Base-by-base conservation (phyloP, 768 basidiomycete genomes). In the Crassisporium funariophilum region DNA sequence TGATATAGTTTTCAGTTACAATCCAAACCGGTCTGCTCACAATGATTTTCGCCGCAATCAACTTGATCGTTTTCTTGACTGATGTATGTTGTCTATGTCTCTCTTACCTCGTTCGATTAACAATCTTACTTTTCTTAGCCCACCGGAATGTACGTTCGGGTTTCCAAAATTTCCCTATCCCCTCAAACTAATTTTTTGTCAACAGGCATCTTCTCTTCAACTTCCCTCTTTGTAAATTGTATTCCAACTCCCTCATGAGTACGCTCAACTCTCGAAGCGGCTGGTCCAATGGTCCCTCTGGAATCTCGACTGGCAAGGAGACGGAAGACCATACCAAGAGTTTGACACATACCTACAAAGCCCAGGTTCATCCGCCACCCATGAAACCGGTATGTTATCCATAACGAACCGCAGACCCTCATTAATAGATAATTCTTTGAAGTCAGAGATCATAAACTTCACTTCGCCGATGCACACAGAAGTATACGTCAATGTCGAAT, bases 11-110 rank as follows among this genome's bases (percentile, higher is more conserved):
- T 17, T 6, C 36, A 70, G 69, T 68, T 27, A 68, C 67, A 4
- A 57, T 70, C 12, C 66, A 69, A 49, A 70, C 68, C 4, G 70
- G 70, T 25, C 45, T 68, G n/a, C 42, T 68, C 25, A 70, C 69
- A 2, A 49, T 67, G 8, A 21, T 68, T 29, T 58, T 63, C 33
- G 68, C 68, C 3, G 55, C 58, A 5, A 29, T 62, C 8, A 66
- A 70, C 43, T 46, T 71, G 9, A 50, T 67, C 8, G 50, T 61
- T 13, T 71, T 58, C 44, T 58, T 69, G 22, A 29, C 45, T 3
- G 53, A 56, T 29, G 60, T 62, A 25, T 49, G 62, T 43, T 3
- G 7, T 22, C 12, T 6, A 22, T 33, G 4, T 13, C 2, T 17
- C 15, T 8, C 21, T 20, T 4, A 23, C 15, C 11, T 12, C 1